Percentiles rank a stretch among this genome's conserved stretches.
Evolutionary conservation across 1,139 yeast species (phyloP).

Genomic region (Meyerozyma carpophila): DNA sequence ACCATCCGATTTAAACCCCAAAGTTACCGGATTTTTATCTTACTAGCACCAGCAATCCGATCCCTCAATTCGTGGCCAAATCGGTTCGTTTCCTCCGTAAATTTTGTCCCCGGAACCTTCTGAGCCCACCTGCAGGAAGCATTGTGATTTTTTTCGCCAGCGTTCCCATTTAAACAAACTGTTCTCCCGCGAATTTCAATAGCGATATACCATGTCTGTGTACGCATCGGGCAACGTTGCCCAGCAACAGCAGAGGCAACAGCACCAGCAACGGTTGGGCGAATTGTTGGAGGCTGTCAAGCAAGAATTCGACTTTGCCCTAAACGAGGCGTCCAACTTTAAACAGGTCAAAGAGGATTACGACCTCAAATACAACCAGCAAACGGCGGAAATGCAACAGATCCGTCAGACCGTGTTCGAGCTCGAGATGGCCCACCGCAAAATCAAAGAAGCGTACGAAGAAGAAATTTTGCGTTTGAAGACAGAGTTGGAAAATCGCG

Average conservation of each 20-base stretch:
- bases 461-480: constrained; percentile 85
- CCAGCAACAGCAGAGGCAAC: constrained; percentile 31
- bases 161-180: neutral
- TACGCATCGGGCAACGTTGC: constrained; percentile 31
- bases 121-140: neutral
- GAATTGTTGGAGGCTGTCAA: constrained; percentile 90
- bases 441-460: constrained; percentile 93
- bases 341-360: constrained; percentile 92
- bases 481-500: constrained; percentile 77
- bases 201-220: constrained; percentile 23
- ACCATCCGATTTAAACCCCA: too few species aligned
- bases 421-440: constrained; percentile 88
- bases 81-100: neutral
- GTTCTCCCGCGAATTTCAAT: neutral
- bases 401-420: constrained; percentile 92
- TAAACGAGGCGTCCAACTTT: constrained; percentile 81
- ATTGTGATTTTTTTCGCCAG: neutral
- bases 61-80: neutral
- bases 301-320: constrained; percentile 83
- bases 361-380: constrained; percentile 86
- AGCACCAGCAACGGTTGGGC: constrained; percentile 50
- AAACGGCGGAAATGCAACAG: constrained; percentile 90
- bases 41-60: too few species aligned
- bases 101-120: neutral
- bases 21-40: too few species aligned